Conservation (phyloP, 495 filamentous ascomycete genomes). For the Venustampulla echinocandica region DNA sequence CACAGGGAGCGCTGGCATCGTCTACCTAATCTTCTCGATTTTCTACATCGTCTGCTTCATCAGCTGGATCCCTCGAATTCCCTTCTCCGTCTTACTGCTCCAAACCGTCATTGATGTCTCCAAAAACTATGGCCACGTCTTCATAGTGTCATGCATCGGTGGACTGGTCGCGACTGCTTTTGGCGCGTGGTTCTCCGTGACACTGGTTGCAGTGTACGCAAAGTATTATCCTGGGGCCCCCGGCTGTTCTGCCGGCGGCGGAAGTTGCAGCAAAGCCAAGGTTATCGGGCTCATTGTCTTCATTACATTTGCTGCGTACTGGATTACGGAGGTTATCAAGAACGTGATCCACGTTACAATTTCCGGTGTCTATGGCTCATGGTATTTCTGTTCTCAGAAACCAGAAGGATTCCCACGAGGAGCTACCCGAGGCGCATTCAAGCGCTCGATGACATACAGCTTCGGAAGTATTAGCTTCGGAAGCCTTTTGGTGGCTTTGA, state of each 20-base stretch:
- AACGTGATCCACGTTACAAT: conserved; percentile 85
- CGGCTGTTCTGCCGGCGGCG: conserved; percentile 51
- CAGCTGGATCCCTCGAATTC: conserved; percentile 80
- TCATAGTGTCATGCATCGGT: conserved; percentile 72
- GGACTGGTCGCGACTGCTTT: conserved; percentile 67
- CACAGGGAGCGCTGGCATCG: conserved; percentile 60
- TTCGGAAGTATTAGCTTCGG: conserved; percentile 87
- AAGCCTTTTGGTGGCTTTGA: conserved; percentile 75
- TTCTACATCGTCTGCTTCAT: conserved; percentile 75
- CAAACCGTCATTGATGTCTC: conserved; percentile 81
- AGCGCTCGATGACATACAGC: conserved; percentile 73
- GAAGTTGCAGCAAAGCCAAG: conserved; percentile 63
- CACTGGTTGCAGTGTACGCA: conserved; percentile 61
- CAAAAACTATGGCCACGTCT: conserved; percentile 74
- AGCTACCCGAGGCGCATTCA: conserved; percentile 69
- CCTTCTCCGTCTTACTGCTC: conserved; percentile 83
- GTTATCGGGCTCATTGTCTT: conserved; percentile 81
- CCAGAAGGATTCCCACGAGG: conserved; percentile 55
- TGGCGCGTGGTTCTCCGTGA: conserved; percentile 53
- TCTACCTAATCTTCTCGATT: conserved; percentile 72
- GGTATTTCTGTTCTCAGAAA: conserved; percentile 75
- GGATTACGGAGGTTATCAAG: conserved; percentile 87
- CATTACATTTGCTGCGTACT: conserved; percentile 83
- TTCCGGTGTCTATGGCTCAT: conserved; percentile 81
- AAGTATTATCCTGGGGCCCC: conserved; percentile 66